phyloP scores from a whole-genome alignment of 2,329 filamentous ascomycete genomes.

The Penicillium digitatum region DNA sequence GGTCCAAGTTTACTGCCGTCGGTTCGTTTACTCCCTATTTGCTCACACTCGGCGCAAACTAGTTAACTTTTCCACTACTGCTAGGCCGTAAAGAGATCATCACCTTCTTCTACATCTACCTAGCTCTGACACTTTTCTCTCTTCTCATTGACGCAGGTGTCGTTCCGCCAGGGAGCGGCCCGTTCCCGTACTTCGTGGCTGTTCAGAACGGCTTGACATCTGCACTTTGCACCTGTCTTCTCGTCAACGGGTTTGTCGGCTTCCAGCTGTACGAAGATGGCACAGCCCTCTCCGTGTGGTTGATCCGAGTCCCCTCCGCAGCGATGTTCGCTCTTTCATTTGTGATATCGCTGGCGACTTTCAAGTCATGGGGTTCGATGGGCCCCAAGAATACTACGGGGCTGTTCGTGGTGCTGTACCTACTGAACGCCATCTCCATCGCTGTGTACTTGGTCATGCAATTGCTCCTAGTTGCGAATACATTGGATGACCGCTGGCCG shows the following conservation, averaged over 20 bases:
- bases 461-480: constrained; percentile 80
- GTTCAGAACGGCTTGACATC: constrained; percentile 80
- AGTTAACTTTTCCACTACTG: constrained; percentile 9
- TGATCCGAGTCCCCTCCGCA: constrained; percentile 72
- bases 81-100: constrained; percentile 67
- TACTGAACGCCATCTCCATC: constrained; percentile 83
- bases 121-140: constrained; percentile 82
- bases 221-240: constrained; percentile 78
- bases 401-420: constrained; percentile 85
- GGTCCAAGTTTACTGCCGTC: constrained; percentile 96
- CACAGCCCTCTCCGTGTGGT: constrained; percentile 88
- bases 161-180: constrained; percentile 71
- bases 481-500: constrained; percentile 92
- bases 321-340: constrained; percentile 83
- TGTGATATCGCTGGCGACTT: constrained; percentile 83
- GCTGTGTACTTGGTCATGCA: constrained; percentile 84
- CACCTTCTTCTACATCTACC: constrained; percentile 96
- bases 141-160: constrained; percentile 91
- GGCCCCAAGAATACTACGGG: constrained; percentile 81
- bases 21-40: constrained; percentile 53
- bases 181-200: constrained; percentile 89
- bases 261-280: constrained; percentile 98
- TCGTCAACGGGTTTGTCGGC: constrained; percentile 97
- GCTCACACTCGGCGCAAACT: not conserved
- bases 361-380: constrained; percentile 85